Base-by-base conservation (phyloP, 2,329 filamentous ascomycete genomes). In the Trichoderma koningii region DNA sequence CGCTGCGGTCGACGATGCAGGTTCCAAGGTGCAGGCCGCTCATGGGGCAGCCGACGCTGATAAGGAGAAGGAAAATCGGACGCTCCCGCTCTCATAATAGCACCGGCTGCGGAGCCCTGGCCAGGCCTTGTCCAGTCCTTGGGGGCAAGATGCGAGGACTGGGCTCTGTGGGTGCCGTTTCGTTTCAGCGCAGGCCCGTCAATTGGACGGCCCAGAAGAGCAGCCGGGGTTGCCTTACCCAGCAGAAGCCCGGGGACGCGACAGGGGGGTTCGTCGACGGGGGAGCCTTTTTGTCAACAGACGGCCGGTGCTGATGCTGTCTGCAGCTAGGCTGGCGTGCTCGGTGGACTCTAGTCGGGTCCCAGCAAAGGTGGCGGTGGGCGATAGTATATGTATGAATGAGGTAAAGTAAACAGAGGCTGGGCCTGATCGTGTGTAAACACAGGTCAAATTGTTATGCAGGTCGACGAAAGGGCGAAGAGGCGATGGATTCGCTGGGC, bases 1-100 rank as follows among this genome's bases (percentile, higher is more conserved):
- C 79, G 72, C 76, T 80, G 71, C 79, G 77, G 74, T 81, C 78
- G 70, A 77, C 73, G 72, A 79, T 77, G 73, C 81, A 83, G 69
- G 82, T 75, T 73, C 77, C 76, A 66, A 83, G 72, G 67, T 82
- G 77, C 72, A 78, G 79, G 71, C 75, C 76, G 71, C 78, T 81
- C 82, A 84, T 84, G 79, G 72, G 73, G 69, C 68, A 72, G 64
- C 51, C 48, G 66, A 56, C 26, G 42, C 53, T 51, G 61, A 50
- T 65, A 66, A 70, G 65, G 67, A 71, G 67, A 69, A 70, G 66
- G 68, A 68, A 61, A 57, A 69, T 67, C 64, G 64, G 66, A 61
- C 66, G 57, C 60, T 64, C 41, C 50, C 55, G 30, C 64, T 56
- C 63, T 68, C 65, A 66, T 69, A 65, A 65, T 63, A 47, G 50